These are phyloP conservation scores for Vitellaria paradoxa DNA, from an alignment of 179 eudicot genomes.

Conservation along the genomic window DNA sequence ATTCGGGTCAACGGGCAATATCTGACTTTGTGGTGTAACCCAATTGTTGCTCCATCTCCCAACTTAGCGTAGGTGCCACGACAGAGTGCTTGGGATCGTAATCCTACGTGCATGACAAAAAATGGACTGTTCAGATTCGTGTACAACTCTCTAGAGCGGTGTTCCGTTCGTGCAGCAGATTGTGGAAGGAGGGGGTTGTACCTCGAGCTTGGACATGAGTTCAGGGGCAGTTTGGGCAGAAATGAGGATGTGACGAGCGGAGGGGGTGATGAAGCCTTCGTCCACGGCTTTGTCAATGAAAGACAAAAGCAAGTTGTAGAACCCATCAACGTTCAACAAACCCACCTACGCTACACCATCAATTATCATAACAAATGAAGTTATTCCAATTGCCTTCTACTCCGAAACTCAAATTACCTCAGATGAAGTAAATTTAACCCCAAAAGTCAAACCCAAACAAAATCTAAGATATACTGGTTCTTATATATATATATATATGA, in stretches of 20 bases:
- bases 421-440: no score
- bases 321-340: conserved; percentile 49
- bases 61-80: conserved; percentile 37
- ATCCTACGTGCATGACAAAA: conserved; percentile 26
- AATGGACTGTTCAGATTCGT: no score
- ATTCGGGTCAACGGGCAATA: conserved; percentile 38
- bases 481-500: no score
- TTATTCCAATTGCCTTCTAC: neutral
- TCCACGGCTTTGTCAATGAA: conserved; percentile 55
- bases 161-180: no score
- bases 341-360: conserved; percentile 34
- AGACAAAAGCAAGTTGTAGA: conserved; percentile 37
- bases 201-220: conserved; percentile 51
- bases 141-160: no score
- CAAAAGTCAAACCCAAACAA: neutral
- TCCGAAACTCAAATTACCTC: no score
- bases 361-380: neutral
- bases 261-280: conserved; percentile 50
- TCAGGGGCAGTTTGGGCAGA: conserved; percentile 53
- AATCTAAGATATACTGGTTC: neutral
- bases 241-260: conserved; percentile 49
- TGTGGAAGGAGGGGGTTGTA: conserved; percentile 1
- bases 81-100: conserved; percentile 45
- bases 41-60: conserved; percentile 68
- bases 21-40: conserved; percentile 37